These are phyloP conservation scores for Trichoderma citrinoviride DNA, from an alignment of 2,329 filamentous ascomycete species.

Conservation along the genomic window DNA sequence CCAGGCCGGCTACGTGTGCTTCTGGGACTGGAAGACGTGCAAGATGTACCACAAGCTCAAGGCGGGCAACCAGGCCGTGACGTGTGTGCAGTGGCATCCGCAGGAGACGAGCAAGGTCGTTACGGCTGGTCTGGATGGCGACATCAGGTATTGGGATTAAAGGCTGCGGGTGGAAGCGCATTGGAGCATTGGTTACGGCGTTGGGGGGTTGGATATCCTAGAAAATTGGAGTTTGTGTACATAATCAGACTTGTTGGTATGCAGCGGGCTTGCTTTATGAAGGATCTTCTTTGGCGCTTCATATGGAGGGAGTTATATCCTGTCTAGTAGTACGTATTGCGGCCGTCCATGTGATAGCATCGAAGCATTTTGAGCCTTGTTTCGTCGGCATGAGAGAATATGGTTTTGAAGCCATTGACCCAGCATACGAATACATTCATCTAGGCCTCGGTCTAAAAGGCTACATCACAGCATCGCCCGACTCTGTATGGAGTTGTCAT, in stretches of 20 bases:
- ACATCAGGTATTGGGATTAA: conserved; percentile 92
- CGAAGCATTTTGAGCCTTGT: too few relatives aligned
- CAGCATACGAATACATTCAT: too few relatives aligned
- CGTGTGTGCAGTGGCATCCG: conserved; percentile 94
- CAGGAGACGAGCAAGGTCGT: conserved; percentile 93
- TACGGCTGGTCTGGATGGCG: conserved; percentile 83
- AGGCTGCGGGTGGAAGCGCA: neutral
- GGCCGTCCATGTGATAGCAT: too few relatives aligned
- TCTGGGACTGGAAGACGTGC: conserved; percentile 99
- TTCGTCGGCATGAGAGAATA: too few relatives aligned
- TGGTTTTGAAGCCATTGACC: too few relatives aligned
- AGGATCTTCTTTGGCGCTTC: neutral
- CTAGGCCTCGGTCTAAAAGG: too few relatives aligned
- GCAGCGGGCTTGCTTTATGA: neutral
- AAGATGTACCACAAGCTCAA: conserved; percentile 98
- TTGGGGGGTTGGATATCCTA: conserved; percentile 5
- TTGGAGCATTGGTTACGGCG: conserved; percentile 17
- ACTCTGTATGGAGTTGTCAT: too few relatives aligned
- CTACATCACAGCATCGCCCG: too few relatives aligned
- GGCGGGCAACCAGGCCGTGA: conserved; percentile 76
- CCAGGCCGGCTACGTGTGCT: conserved; percentile 83
- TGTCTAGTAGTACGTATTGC: too few relatives aligned
- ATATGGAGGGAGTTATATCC: neutral
- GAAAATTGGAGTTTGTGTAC: neutral
- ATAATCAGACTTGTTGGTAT: neutral